phyloP scores from a whole-genome alignment of 2,329 filamentous ascomycete species.

The Endocalyx cinctus region DNA sequence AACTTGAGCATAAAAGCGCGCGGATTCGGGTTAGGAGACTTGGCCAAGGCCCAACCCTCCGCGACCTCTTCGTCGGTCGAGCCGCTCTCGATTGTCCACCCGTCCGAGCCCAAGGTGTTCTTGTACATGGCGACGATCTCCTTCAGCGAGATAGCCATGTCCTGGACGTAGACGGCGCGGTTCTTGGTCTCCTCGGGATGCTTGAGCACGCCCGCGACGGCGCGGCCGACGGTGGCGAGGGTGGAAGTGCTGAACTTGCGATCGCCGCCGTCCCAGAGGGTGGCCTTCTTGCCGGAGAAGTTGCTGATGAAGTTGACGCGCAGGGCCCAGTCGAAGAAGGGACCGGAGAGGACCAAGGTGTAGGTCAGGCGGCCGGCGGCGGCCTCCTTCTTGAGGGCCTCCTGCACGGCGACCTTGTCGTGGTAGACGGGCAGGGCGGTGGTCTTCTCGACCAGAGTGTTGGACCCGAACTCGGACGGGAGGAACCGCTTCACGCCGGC shows the following conservation, averaged over 20 bases:
- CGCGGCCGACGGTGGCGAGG: slow-evolving; percentile 39
- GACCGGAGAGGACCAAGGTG: slow-evolving; percentile 37
- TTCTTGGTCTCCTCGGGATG: slow-evolving; percentile 45
- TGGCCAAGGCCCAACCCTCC: slow-evolving; percentile 24
- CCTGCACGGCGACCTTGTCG: too few species aligned
- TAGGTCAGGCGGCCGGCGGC: slow-evolving; percentile 15
- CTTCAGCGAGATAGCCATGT: slow-evolving; percentile 44
- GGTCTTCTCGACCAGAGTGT: neutral
- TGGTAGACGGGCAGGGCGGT: too few species aligned
- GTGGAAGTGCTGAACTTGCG: slow-evolving; percentile 41
- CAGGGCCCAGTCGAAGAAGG: slow-evolving; percentile 22
- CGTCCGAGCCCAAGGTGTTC: slow-evolving; percentile 16
- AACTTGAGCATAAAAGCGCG: slow-evolving; percentile 22
- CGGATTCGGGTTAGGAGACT: slow-evolving; percentile 22
- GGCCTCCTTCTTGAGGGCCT: slow-evolving; percentile 17
- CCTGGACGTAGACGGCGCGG: slow-evolving; percentile 47
- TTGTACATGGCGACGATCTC: slow-evolving; percentile 36
- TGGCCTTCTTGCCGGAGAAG: slow-evolving; percentile 24
- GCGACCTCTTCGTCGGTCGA: slow-evolving; percentile 23
- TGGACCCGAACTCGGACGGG: neutral
- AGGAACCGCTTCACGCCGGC: neutral
- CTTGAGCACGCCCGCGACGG: slow-evolving; percentile 42
- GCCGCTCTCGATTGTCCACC: slow-evolving; percentile 20
- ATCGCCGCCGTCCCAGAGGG: slow-evolving; percentile 46
- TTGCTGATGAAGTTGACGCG: slow-evolving; percentile 12